Conservation (phyloP, 2,329 filamentous ascomycete genomes). For the Podosphaera aphanis region DNA sequence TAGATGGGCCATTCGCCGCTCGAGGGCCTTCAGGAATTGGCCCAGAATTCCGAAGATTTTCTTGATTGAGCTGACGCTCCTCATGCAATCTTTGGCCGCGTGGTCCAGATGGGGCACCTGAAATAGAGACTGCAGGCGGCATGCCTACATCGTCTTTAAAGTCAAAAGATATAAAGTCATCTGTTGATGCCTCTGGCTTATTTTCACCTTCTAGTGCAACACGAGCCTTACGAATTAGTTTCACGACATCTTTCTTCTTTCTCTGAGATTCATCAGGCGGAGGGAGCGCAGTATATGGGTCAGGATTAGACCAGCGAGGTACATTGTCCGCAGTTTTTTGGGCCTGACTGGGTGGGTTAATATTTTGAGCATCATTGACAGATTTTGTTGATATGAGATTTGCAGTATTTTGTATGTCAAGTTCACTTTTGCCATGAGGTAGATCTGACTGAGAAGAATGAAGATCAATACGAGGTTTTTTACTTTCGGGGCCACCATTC, state of each 20-base stretch:
- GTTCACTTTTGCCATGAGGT: not conserved
- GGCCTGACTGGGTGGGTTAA: conserved; percentile 19
- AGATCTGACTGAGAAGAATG: not conserved
- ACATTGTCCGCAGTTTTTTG: conserved; percentile 20
- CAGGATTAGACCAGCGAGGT: conserved; percentile 87
- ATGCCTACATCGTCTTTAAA: conserved; percentile 26
- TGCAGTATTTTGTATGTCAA: too few species aligned
- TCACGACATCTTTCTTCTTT: conserved; percentile 71
- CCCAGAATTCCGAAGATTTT: not conserved
- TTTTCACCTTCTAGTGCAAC: conserved; percentile 29
- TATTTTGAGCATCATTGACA: conserved; percentile 11
- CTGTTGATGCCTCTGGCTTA: conserved; percentile 31
- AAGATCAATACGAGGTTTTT: not conserved
- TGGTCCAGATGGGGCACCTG: conserved; percentile 11
- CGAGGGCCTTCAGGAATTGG: too few species aligned
- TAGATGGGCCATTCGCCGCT: too few species aligned
- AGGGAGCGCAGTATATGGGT: conserved; percentile 74
- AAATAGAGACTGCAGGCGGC: too few species aligned
- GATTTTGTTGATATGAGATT: not conserved
- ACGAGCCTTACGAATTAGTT: conserved; percentile 75
- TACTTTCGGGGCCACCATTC: conserved; percentile 17
- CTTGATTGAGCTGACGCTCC: not conserved
- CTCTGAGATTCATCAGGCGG: conserved; percentile 48
- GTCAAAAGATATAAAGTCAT: conserved; percentile 80
- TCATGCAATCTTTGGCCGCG: conserved; percentile 1